Evolutionary conservation across 257 asterid genomes (phyloP), one percentile per base, ranked within the genome.

Genomic region (Solanum habrochaites): DNA sequence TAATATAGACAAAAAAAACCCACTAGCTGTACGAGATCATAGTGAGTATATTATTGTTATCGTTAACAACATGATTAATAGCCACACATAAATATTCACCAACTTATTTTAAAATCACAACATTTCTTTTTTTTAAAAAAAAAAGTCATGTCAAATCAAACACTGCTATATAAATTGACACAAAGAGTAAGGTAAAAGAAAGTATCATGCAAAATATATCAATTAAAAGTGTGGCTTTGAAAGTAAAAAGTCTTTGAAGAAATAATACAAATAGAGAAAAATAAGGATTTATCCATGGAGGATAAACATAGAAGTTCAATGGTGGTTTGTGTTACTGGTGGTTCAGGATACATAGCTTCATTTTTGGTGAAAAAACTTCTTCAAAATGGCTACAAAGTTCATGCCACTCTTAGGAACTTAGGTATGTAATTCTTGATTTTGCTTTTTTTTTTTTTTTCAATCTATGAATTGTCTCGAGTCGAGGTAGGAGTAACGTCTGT

Each of bases 291-390:
- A 29, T 23, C 18, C 3, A 47, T 66, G 62, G 86, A 87, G 87
- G 90, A 91, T 45, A 60, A 80, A 29, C 20, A 72, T 77, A 58
- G 7, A 47, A 49, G 20, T 49, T 81, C 85, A 47, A 16, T 4
- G 29, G 82, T 23, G 86, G 92, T 89, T 3, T 91, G 93, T 86
- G 92, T 91, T 29, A 88, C 88, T 6, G 93, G 93, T 43, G 90
- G 90, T 66, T 72, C 90, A 9, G 88, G 92, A n/a, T 89, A 71
- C 62, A 40, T 91, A 64, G 93, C 91, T 71, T 91, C 92, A 82
- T 73, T 70, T 58, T 23, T 90, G 11, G 85, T 90, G 72, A 90
- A 88, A 37, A 85, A 87, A 45, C 90, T 90, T 7, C 75, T 90
- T 43, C 49, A 85, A 69, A 86, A 62, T 47, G 90, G 90, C 35